Evolutionary conservation across 73 alveolate species (phyloP).

Genomic region (Symbiodinium pilosum): DNA sequence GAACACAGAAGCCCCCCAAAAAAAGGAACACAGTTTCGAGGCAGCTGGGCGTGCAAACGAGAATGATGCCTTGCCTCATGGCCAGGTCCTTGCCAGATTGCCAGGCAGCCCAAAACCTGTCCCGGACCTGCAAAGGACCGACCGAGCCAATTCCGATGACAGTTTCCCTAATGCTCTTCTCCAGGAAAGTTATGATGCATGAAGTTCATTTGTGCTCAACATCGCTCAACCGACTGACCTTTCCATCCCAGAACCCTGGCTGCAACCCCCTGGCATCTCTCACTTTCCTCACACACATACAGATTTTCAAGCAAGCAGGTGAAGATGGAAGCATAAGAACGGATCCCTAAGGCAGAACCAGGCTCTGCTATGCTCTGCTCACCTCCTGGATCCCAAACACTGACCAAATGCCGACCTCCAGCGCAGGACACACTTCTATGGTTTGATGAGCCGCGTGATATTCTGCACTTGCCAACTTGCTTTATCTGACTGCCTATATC

Average conservation of each 20-base stretch:
- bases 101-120: slow-evolving; percentile 37
- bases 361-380: neutral
- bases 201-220: too few species aligned
- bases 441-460: too few species aligned
- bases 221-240: too few species aligned
- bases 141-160: neutral
- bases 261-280: too few species aligned
- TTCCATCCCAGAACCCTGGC: too few species aligned
- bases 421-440: too few species aligned
- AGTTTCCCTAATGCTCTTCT: too few species aligned
- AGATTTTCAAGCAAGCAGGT: neutral
- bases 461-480: neutral
- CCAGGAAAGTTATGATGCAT: neutral
- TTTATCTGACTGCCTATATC: neutral
- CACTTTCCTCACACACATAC: too few species aligned
- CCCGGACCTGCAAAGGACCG: neutral
- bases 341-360: neutral
- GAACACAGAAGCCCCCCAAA: too few species aligned
- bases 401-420: slow-evolving; percentile 29
- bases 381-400: slow-evolving; percentile 11
- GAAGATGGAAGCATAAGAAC: neutral
- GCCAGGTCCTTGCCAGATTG: slow-evolving; percentile 31
- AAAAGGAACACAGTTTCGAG: too few species aligned
- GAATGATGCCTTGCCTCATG: too few species aligned
- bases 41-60: too few species aligned